Conservation (phyloP, 2,329 filamentous ascomycete species). For the Alternaria triticina region DNA sequence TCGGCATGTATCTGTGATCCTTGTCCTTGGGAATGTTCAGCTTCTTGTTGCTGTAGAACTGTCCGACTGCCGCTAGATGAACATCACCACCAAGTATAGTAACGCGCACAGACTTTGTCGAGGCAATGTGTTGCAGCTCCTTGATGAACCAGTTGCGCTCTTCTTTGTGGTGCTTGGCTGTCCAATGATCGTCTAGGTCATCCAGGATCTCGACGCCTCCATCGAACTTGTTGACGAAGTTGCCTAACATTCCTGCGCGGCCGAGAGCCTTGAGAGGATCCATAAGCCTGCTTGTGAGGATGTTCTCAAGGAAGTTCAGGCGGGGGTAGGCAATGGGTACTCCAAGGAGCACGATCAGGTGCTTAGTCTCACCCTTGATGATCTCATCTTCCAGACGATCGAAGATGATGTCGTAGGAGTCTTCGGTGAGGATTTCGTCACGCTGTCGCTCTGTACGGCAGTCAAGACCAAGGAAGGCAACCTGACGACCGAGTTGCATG, state of each 20-base stretch:
- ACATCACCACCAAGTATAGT: conserved; percentile 95
- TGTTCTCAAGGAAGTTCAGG: conserved; percentile 66
- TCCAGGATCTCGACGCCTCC: conserved; percentile 91
- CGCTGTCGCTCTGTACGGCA: conserved; percentile 89
- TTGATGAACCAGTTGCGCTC: conserved; percentile 88
- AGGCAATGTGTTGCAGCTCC: conserved; percentile 90
- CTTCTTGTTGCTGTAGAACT: conserved; percentile 93
- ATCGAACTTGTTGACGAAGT: conserved; percentile 86
- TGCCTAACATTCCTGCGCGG: conserved; percentile 78
- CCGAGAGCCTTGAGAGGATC: conserved; percentile 89
- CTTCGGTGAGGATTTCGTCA: conserved; percentile 78
- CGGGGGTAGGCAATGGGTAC: conserved; percentile 63
- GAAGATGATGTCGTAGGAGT: conserved; percentile 86
- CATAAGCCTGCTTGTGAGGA: conserved; percentile 83
- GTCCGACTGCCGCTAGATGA: conserved; percentile 87
- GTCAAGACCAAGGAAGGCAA: conserved; percentile 86
- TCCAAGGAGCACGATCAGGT: conserved; percentile 85
- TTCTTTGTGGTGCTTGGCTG: conserved; percentile 89
- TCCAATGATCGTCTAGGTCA: conserved; percentile 97
- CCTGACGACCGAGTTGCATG: conserved; percentile 77
- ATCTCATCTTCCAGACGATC: conserved; percentile 84
- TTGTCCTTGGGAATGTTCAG: conserved; percentile 76
- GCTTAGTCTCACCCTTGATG: conserved; percentile 81
- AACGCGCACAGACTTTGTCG: conserved; percentile 87
- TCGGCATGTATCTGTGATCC: conserved; percentile 96